These are phyloP conservation scores for Neurospora cerealis DNA, from an alignment of 495 filamentous ascomycete species.

Conservation along the genomic window DNA sequence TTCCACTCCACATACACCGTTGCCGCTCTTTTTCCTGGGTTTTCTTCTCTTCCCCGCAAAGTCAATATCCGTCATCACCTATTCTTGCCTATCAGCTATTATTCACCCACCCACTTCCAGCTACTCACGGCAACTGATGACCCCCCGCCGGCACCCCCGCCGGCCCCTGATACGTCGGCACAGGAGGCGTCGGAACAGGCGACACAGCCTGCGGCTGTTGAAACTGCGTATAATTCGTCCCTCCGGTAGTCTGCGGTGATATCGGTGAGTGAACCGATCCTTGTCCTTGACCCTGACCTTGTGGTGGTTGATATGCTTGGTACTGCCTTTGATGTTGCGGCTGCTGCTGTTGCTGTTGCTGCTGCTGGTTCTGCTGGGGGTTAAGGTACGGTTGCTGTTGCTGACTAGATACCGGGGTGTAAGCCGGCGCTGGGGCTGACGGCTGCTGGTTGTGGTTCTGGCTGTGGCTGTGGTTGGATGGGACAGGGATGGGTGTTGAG, in stretches of 20 bases:
- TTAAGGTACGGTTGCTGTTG: neutral
- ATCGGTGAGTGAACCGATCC: neutral
- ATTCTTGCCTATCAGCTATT: neutral
- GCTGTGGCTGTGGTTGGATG: neutral
- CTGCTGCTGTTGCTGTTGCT: neutral
- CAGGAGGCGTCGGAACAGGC: neutral
- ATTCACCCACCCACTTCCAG: neutral
- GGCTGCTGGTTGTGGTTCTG: neutral
- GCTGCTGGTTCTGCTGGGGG: constrained; percentile 6
- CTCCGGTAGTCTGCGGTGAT: neutral
- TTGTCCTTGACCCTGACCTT: neutral
- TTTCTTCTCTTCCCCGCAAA: neutral
- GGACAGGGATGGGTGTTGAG: neutral
- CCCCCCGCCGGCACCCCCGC: neutral
- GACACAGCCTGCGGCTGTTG: neutral
- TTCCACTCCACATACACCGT: neutral
- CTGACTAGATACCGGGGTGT: neutral
- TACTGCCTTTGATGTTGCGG: neutral
- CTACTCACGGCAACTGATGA: neutral
- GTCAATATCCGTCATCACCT: neutral
- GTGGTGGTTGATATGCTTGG: neutral
- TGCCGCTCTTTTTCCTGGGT: neutral
- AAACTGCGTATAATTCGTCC: neutral
- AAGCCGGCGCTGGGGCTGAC: neutral
- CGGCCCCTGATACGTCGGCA: neutral